A percentile compares a stretch with the other conserved stretches of the same genome.
phyloP scores from a whole-genome alignment of 345 rosid species.

The Murraya paniculata region DNA sequence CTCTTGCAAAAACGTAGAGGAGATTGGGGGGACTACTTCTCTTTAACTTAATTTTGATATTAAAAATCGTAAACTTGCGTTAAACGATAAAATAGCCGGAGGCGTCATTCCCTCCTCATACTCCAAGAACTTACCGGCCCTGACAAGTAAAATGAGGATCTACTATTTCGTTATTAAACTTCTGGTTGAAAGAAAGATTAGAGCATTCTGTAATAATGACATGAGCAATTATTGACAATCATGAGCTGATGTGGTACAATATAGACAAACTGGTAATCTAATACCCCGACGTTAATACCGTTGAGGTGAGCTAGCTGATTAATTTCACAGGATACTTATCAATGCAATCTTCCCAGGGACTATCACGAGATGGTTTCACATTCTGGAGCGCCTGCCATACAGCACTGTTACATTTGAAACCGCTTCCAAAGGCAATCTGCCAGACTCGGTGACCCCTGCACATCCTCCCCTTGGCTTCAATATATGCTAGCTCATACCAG shows the following conservation, averaged over 20 bases:
- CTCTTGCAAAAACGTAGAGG: too few species aligned
- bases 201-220: neutral
- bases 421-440: slow-evolving; percentile 62
- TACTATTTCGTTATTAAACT: neutral
- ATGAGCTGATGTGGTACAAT: neutral
- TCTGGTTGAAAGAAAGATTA: neutral
- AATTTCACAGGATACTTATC: slow-evolving; percentile 41
- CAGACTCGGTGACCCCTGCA: slow-evolving; percentile 40
- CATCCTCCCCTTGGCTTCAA: slow-evolving; percentile 51
- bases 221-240: neutral
- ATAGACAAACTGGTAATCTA: neutral
- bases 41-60: too few species aligned
- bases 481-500: slow-evolving; percentile 54
- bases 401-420: slow-evolving; percentile 54
- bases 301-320: slow-evolving; percentile 23
- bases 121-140: neutral
- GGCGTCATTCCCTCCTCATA: too few species aligned
- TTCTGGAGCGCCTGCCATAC: slow-evolving; percentile 39
- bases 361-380: slow-evolving; percentile 31
- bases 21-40: too few species aligned
- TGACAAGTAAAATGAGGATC: neutral
- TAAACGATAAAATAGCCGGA: too few species aligned
- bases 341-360: slow-evolving; percentile 44
- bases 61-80: too few species aligned
- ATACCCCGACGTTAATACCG: neutral